Evolutionary conservation across 2,329 filamentous ascomycete species (phyloP), one percentile per base, ranked within the genome.

Genomic region (Diaporthe eres): DNA sequence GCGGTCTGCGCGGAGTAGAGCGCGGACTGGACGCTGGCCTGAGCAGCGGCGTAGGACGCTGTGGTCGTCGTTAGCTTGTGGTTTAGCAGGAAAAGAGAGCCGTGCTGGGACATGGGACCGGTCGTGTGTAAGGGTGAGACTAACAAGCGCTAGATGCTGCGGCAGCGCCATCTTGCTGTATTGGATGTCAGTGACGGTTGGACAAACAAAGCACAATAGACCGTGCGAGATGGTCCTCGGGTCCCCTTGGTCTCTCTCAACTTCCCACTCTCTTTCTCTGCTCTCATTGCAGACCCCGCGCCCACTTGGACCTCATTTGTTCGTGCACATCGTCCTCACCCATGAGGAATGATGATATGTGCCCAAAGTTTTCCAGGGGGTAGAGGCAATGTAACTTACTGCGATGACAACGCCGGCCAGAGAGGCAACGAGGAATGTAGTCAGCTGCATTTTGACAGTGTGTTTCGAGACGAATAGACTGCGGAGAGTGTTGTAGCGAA

Each of bases 381-480:
- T n/a, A 34, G 12, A 57, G 17, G 57, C 7, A 17, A 10, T 22
- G n/a, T 19, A 15, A 73, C 71, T 65, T 73, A 73, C 71, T 4
- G 71, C 71, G 28, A 57, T 42, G 58, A 55, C 55, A 37, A 65
- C 25, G 25, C 58, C 49, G 44, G 71, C 71, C 71, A 63, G 19
- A 7, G 58, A 73, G 25, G 71, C 71, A n/a, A 73, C 47, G 39
- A 73, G 44, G 71, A 73, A 39, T 37, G 47, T 44, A 44, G 71
- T 55, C 34, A 57, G 37, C 44, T 73, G 71, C 71, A 73, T 73
- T 47, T 65, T 73, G 71, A 65, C 55, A 55, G 47, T 34, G 8
- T 10, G 13, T 42, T 72, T 58, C 22, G 42, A 58, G 31, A 37
- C 31, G 71, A 73, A 15, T 4, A n/a, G 10, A 53, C 44, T 65